Base-by-base conservation (phyloP, 495 filamentous ascomycete species). In the Baudoinia panamericana region DNA sequence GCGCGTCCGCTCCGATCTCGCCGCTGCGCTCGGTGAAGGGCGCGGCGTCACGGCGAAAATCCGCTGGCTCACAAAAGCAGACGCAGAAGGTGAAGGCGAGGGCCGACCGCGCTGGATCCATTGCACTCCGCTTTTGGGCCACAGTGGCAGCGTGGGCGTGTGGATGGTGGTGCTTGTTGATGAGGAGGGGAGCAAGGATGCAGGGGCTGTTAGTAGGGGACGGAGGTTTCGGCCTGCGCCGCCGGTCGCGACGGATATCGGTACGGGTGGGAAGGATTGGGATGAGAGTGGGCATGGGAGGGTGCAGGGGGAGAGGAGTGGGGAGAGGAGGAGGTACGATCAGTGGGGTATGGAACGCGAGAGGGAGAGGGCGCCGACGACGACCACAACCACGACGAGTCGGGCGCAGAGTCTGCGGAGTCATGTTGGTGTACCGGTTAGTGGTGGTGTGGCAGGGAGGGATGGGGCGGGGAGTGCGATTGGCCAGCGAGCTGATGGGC, bases 141-240 rank as follows among this genome's bases (percentile, higher is more conserved):
- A 56, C 30, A 67, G 72, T 33, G 71, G 72, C 11, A 56, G 61
- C 8, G 67, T 81, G 5, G 76, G 76, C 29, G 75, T 78, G 0
- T 80, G 75, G 76, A 75, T 81, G 70, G 66, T 80, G 6, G 65
- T 79, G 1, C 58, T 81, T 27, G 66, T 78, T 1, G 73, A 78
- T 37, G 66, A 68, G 23, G 67, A 69, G 31, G 51, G 45, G 26
- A 41, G 41, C n/a, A 11, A 23, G 13, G 35, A 24, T 17, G 18
- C 10, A 4, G 18, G 1, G 3, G 25, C 13, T 18, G 10, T 1
- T 2, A n/a, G n/a, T n/a, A 15, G 26, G 27, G 40, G 39, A 20
- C 19, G 45, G 30, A 18, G 52, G 24, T 50, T 55, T 20, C 30
- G 52, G 12, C 26, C 20, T 5, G 52, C 52, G 2, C 52, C 52